phyloP scores from a whole-genome alignment of 202 grass and related monocot genomes.

The Brachypodium distachyon region DNA sequence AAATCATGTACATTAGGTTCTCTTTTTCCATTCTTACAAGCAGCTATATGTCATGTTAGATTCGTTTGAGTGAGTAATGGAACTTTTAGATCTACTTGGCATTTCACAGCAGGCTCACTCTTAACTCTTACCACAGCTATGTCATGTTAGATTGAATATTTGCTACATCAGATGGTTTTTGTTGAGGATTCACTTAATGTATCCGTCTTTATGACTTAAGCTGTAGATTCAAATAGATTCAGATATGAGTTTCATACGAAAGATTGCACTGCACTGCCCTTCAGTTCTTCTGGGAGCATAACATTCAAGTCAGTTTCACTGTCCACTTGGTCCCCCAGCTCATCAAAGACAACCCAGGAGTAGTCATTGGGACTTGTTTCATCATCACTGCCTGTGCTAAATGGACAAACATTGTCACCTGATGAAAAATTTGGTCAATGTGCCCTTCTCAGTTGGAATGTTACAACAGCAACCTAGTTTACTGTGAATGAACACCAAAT shows the following conservation, averaged over 20 bases:
- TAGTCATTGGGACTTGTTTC: constrained; percentile 28
- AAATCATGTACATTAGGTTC: constrained; percentile 68
- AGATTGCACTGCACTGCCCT: not conserved
- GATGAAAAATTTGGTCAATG: not conserved
- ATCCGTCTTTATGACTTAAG: not conserved
- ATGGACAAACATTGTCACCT: constrained; percentile 24
- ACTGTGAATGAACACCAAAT: too few species aligned
- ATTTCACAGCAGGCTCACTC: constrained; percentile 7
- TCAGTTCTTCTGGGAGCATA: not conserved
- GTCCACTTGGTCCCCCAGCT: constrained; percentile 53
- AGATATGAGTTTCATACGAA: not conserved
- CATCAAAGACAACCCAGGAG: constrained; percentile 52
- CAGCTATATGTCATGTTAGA: constrained; percentile 41
- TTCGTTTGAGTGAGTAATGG: constrained; percentile 29
- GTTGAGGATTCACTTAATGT: not conserved
- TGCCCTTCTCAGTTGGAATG: too few species aligned
- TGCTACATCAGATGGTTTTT: not conserved
- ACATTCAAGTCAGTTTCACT: constrained; percentile 43
- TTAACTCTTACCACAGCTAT: not conserved
- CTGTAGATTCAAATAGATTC: not conserved
- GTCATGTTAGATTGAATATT: not conserved
- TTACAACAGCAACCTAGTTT: too few species aligned
- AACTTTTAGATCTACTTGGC: constrained; percentile 22
- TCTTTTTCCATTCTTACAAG: constrained; percentile 39
- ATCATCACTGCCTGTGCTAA: constrained; percentile 36